A percentile compares a stretch with the other conserved stretches of the same genome.
Conservation (phyloP, 352 stramenopile species). For the Phytophthora pseudosyringae region DNA sequence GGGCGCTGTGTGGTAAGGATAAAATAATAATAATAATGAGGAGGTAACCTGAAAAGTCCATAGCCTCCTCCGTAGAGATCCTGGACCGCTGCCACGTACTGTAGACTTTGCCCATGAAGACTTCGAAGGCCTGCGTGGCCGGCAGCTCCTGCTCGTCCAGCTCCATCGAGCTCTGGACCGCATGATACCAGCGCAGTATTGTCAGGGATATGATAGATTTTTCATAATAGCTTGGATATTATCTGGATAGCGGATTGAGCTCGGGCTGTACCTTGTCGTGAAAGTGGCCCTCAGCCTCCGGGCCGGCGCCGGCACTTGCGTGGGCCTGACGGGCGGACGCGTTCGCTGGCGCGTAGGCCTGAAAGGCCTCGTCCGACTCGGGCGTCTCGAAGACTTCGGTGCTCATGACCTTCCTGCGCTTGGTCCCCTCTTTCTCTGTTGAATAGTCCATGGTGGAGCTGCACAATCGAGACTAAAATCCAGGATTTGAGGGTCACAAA, state of each 20-base stretch:
- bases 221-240: conserved; percentile 7
- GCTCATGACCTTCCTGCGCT: conserved; percentile 68
- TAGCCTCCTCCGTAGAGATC: neutral
- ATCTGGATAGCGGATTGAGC: neutral
- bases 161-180: conserved; percentile 55
- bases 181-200: conserved; percentile 1
- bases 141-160: conserved; percentile 63
- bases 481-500: neutral
- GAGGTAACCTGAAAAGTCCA: conserved; percentile 2
- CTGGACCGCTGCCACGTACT: conserved; percentile 42
- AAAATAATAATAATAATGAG: conserved; percentile 11
- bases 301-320: conserved; percentile 14
- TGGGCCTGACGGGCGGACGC: conserved; percentile 22
- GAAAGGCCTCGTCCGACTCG: conserved; percentile 66
- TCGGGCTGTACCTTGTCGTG: conserved; percentile 58
- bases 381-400: conserved; percentile 82
- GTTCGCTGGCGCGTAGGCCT: conserved; percentile 60
- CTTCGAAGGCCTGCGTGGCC: conserved; percentile 69
- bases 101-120: conserved; percentile 88
- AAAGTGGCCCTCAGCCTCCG: conserved; percentile 53
- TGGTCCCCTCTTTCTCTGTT: conserved; percentile 42
- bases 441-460: conserved; percentile 38
- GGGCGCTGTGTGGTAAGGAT: too few relatives aligned
- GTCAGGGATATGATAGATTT: conserved; percentile 4
- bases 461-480: conserved; percentile 13